Evolutionary conservation across 75 land plant genomes (phyloP), one percentile per base, ranked within the genome.

Genomic region (Chamaecyparis obtusa): DNA sequence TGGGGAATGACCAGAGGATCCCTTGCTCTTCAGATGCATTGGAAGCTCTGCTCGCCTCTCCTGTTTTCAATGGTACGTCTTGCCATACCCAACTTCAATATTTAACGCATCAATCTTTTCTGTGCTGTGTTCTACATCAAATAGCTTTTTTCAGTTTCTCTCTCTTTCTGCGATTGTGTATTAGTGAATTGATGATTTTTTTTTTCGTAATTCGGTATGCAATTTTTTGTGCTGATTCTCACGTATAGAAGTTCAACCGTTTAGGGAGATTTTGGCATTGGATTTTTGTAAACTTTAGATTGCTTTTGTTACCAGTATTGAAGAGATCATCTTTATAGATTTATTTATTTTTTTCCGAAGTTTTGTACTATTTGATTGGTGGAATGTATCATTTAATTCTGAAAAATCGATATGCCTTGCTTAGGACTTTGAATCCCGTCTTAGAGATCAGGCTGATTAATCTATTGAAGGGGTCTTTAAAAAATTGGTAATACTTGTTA

Each of bases 31-130:
- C 90, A 36, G 85, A 86, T 43, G 83, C 87, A 83, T 85, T 91
- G 32, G 89, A 89, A 57, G 35, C 89, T 43, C 74, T 89, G 27
- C 80, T 85, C 56, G 86, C 90, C 79, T 86, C 86, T 85, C 24
- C 87, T 86, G 88, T 87, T 86, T 88, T 88, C 75, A 78, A 85
- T 71, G 90, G 90, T 91, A 88, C 56, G 19, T 30, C 13, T 9
- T 46, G 5, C 69, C 3, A 24, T 64, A 64, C 27, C 69, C 69
- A 64, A 24, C 69, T 64, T 64, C n/a, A 64, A 64, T 21, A 21
- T 24, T 5, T 6, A 64, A 24, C 24, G 6, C 69, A 64, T 64
- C 69, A 64, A 21, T 64, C 27, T 64, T 64, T 64, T 24, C n/a
- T 64, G 27, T 24, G n/a, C 9, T 24, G 69, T 21, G n/a, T 21